These are phyloP conservation scores for Hyphochytrium catenoides DNA, from an alignment of 352 stramenopile species.

Conservation along the genomic window DNA sequence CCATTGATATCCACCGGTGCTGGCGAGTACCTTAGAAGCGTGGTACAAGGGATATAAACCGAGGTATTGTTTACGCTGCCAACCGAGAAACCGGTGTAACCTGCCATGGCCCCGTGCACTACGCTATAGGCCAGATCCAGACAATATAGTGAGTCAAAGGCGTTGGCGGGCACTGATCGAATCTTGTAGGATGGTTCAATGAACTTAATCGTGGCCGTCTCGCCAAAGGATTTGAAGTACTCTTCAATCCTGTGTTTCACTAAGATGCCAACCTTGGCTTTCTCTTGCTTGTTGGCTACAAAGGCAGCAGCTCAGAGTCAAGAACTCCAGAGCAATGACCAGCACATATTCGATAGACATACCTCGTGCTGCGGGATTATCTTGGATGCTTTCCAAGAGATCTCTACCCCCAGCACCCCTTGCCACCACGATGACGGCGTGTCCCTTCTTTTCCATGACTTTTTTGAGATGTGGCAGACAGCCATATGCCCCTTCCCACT, in stretches of 20 bases:
- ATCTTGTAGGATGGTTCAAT: slow-evolving; percentile 97
- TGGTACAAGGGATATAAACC: slow-evolving; percentile 68
- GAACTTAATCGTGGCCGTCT: slow-evolving; percentile 82
- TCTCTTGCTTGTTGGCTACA: slow-evolving; percentile 82
- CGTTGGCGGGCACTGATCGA: slow-evolving; percentile 72
- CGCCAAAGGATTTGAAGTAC: slow-evolving; percentile 72
- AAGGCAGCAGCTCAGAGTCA: no score
- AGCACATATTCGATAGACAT: no score
- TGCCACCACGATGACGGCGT: slow-evolving; percentile 91
- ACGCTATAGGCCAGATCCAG: slow-evolving; percentile 94
- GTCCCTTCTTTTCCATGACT: slow-evolving; percentile 79
- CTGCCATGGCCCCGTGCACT: slow-evolving; percentile 92
- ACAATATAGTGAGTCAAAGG: slow-evolving; percentile 81
- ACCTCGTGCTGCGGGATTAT: no score
- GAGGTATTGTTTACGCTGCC: slow-evolving; percentile 90
- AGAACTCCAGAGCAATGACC: no score
- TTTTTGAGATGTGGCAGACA: slow-evolving; percentile 71
- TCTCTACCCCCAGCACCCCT: slow-evolving; percentile 89
- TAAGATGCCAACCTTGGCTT: slow-evolving; percentile 84
- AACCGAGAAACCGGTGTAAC: slow-evolving; percentile 90
- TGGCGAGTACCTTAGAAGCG: slow-evolving; percentile 58
- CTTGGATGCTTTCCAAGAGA: no score
- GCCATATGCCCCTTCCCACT: slow-evolving; percentile 68
- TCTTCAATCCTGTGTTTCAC: slow-evolving; percentile 82
- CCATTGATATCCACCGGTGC: slow-evolving; percentile 56